These are phyloP conservation scores for Ogataea saltuana DNA, from an alignment of 805 yeast genomes.

Conservation along the genomic window DNA sequence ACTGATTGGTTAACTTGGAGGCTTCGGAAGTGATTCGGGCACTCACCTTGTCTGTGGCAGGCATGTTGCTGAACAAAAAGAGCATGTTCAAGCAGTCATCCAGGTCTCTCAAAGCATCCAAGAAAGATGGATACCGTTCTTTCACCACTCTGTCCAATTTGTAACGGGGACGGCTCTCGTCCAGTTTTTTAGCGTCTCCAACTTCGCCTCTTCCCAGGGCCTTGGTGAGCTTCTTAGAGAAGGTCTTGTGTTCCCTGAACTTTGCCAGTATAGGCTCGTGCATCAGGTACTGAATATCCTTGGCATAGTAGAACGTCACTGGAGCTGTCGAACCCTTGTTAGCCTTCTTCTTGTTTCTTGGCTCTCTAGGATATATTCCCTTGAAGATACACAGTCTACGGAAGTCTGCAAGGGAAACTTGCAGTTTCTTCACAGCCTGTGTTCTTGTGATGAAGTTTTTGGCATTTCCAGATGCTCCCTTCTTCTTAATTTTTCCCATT, in stretches of 20 bases:
- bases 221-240: slow-evolving; percentile 84
- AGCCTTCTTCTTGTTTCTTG: slow-evolving; percentile 92
- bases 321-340: slow-evolving; percentile 98
- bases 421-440: slow-evolving; percentile 89
- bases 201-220: slow-evolving; percentile 93
- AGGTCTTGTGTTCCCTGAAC: slow-evolving; percentile 94
- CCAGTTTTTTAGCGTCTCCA: slow-evolving; percentile 82
- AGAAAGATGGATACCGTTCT: slow-evolving; percentile 92
- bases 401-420: slow-evolving; percentile 93
- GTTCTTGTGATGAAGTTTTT: slow-evolving; percentile 91
- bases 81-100: slow-evolving; percentile 96
- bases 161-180: slow-evolving; percentile 77
- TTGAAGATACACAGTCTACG: slow-evolving; percentile 96
- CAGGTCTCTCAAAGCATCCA: slow-evolving; percentile 88
- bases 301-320: slow-evolving; percentile 87
- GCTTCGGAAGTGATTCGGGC: slow-evolving; percentile 87
- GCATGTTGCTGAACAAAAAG: slow-evolving; percentile 90
- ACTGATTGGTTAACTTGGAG: slow-evolving; percentile 81
- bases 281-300: slow-evolving; percentile 90
- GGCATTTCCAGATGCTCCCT: slow-evolving; percentile 84
- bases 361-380: slow-evolving; percentile 97
- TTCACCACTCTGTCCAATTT: slow-evolving; percentile 87
- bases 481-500: slow-evolving; percentile 76
- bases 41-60: slow-evolving; percentile 83
- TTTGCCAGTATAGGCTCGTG: slow-evolving; percentile 92